A percentile compares a stretch with the other conserved stretches of the same genome.
These are phyloP conservation scores for Aspergillus egyptiacus DNA, from an alignment of 495 filamentous ascomycete species.

Conservation along the genomic window DNA sequence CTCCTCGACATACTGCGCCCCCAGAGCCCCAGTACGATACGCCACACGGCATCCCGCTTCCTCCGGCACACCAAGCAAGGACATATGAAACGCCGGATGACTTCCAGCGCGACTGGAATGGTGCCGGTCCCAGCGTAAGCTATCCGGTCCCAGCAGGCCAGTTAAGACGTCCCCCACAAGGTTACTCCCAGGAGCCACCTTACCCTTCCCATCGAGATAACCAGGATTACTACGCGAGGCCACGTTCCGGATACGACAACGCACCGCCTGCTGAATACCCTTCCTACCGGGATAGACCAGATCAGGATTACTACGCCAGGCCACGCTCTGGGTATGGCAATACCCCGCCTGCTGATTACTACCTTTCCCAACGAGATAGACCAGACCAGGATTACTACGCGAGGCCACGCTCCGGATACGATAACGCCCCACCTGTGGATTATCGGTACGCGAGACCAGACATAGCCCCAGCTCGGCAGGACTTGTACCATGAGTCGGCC, in stretches of 20 bases:
- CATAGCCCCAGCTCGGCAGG: slow-evolving; percentile 6
- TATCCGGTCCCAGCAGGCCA: slow-evolving; percentile 1
- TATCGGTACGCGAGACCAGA: slow-evolving; percentile 25
- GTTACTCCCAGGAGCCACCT: slow-evolving; percentile 18
- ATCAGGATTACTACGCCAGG: slow-evolving; percentile 18
- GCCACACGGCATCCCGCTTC: slow-evolving; percentile 17
- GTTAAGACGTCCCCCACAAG: slow-evolving; percentile 14
- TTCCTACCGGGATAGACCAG: slow-evolving; percentile 16
- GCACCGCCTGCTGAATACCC: too few species aligned
- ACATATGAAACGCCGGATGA: slow-evolving; percentile 28
- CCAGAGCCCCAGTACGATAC: slow-evolving; percentile 23
- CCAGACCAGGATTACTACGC: slow-evolving; percentile 15
- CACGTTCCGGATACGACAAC: slow-evolving; percentile 28
- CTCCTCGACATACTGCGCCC: slow-evolving; percentile 15
- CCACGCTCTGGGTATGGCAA: slow-evolving; percentile 29
- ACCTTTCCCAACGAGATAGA: slow-evolving; percentile 16
- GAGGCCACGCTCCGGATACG: slow-evolving; percentile 28
- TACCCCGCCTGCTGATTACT: too few species aligned
- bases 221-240: slow-evolving; percentile 19
- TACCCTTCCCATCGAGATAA: slow-evolving; percentile 19
- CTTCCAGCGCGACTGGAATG: slow-evolving; percentile 27
- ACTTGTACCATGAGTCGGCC: slow-evolving; percentile 16
- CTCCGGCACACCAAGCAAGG: slow-evolving; percentile 17
- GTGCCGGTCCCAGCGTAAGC: slow-evolving; percentile 13
- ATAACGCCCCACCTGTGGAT: slow-evolving; percentile 23